Evolutionary conservation across 2,329 filamentous ascomycete genomes (phyloP), one percentile per base, ranked within the genome.

Genomic region (Claviceps digitariae): DNA sequence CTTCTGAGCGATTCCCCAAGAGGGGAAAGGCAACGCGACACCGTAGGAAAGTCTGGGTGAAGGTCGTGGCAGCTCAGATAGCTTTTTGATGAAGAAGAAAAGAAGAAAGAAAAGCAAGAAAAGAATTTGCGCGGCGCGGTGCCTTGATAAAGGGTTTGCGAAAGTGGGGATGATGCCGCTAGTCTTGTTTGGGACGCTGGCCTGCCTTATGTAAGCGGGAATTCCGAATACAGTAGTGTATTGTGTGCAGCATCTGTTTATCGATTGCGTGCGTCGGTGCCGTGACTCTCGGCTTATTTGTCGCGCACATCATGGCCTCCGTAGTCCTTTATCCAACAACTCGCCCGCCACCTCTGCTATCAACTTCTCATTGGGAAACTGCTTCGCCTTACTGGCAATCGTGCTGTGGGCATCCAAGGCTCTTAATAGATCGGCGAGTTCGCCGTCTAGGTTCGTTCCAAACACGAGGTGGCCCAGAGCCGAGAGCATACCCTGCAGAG

Each of bases 391-490:
- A 1, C 63, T 71, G 38, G 74, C 54, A 1, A 95, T 73, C 0
- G 79, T 82, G 3, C 78, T 79, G 34, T 76, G 73, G 0, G 89
- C 87, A 64, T 90, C 89, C 74, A 96, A 78, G 0, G 82, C 84
- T 53, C 79, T 78, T 58, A 90, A 76, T n/a, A 95, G 69, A 64
- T 95, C 89, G 12, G 83, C 74, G n/a, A 96, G 66, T 59, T 90
- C 86, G 0, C 90, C 86, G 31, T 85, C 79, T 38, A 81, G 62
- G 5, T 82, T 79, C 2, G 81, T 78, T 56, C 80, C 81, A 63
- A 90, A 95, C 0, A 84, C 75, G 27, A 96, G 65, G 59, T 89
- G 79, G 0, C 90, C 91, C 20, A 95, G 66, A 2, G 86, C 85
- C 17, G 90, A 73, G 36, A 95, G 61, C 66, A 90, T 81, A 0